A percentile compares a stretch with the other conserved stretches of the same genome.
phyloP scores from a whole-genome alignment of 2,329 filamentous ascomycete genomes.

The Chaetomium strumarium region DNA sequence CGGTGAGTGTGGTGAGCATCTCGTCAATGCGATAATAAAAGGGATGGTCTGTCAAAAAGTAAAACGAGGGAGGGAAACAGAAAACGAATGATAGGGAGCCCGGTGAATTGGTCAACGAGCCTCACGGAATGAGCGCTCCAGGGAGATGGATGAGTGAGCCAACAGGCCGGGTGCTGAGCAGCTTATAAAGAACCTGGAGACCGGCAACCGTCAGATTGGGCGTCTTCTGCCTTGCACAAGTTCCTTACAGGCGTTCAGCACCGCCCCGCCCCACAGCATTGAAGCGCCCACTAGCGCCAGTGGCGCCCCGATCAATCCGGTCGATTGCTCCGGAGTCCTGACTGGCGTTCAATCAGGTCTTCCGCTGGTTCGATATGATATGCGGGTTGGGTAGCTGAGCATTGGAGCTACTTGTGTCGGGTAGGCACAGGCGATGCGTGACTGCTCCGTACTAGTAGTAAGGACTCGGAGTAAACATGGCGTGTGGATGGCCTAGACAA shows the following conservation, averaged over 20 bases:
- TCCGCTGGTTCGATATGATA: too few relatives aligned
- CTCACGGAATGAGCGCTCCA: not conserved
- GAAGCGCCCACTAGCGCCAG: too few relatives aligned
- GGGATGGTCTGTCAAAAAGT: not conserved
- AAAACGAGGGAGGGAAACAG: not conserved
- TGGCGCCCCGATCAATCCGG: too few relatives aligned
- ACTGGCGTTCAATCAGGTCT: too few relatives aligned
- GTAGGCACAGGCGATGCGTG: too few relatives aligned
- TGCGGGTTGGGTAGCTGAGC: too few relatives aligned
- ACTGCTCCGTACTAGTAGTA: too few relatives aligned
- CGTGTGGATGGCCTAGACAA: too few relatives aligned
- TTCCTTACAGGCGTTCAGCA: constrained; percentile 4
- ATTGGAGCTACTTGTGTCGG: too few relatives aligned
- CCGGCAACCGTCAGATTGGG: not conserved
- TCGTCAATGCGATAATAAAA: not conserved
- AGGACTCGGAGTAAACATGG: too few relatives aligned
- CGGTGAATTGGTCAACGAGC: not conserved
- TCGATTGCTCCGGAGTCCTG: too few relatives aligned
- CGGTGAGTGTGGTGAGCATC: constrained; percentile 9
- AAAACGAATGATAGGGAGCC: not conserved
- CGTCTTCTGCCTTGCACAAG: constrained; percentile 10
- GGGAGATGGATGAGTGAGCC: not conserved
- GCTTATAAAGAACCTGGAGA: not conserved
- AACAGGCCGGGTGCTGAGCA: not conserved
- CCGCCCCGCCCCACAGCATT: constrained; percentile 5